Percentiles rank a stretch among this genome's conserved stretches.
Evolutionary conservation across 1,139 yeast species (phyloP).

Genomic region (Yamadazyma pseudoaaseri): DNA sequence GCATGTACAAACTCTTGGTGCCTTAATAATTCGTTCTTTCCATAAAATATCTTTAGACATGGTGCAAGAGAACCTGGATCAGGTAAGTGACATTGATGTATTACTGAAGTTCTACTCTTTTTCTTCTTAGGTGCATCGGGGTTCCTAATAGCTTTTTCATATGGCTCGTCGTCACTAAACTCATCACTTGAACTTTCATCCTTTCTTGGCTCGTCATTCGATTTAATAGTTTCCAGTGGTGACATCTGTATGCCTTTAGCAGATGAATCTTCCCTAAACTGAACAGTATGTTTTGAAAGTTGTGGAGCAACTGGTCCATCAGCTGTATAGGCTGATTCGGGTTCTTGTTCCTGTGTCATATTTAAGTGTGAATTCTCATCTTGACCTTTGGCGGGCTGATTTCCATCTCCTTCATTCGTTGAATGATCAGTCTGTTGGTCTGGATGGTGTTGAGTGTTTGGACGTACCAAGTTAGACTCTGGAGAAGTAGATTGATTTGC

Average conservation of each 20-base stretch:
- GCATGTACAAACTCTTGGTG: conserved; percentile 53
- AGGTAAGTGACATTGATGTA: conserved; percentile 44
- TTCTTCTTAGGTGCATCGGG: conserved; percentile 8
- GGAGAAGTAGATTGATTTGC: neutral
- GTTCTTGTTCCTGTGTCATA: neutral
- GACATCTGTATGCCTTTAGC: neutral
- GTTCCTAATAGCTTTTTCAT: conserved; percentile 7
- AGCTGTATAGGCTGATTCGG: neutral
- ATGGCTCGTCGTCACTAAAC: conserved; percentile 9
- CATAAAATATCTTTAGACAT: conserved; percentile 45
- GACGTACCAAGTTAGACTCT: neutral
- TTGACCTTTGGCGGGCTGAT: neutral
- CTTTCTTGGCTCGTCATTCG: neutral
- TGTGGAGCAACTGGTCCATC: neutral
- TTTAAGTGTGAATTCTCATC: neutral
- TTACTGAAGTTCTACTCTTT: conserved; percentile 15
- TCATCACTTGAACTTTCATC: conserved; percentile 3
- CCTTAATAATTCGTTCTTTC: conserved; percentile 43
- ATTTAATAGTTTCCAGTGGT: neutral
- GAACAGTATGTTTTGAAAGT: neutral
- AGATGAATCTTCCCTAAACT: neutral
- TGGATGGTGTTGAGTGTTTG: too few relatives aligned
- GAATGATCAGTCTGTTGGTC: neutral
- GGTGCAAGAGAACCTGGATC: conserved; percentile 33
- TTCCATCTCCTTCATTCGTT: neutral